Conservation (phyloP, 2,329 filamentous ascomycete genomes). For the Zasmidium angulare region DNA sequence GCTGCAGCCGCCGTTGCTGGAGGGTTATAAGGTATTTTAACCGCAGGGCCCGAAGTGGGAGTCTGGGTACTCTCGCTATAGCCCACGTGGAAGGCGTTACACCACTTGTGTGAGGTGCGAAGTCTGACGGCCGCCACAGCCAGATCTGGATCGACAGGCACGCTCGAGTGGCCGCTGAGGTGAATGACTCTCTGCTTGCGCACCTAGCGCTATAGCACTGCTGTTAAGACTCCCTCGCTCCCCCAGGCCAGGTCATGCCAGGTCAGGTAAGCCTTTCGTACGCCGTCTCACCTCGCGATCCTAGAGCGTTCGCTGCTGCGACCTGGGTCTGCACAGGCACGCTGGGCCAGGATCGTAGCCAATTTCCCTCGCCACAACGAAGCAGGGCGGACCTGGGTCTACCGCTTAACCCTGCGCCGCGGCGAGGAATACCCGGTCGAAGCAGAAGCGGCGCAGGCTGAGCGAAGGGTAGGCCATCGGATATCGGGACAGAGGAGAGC, state of each 20-base stretch:
- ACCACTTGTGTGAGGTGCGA: not conserved
- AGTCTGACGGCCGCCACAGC: constrained; percentile 9
- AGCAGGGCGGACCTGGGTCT: not conserved
- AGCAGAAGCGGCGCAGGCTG: not conserved
- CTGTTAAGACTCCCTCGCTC: constrained; percentile 1
- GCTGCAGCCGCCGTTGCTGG: constrained; percentile 9
- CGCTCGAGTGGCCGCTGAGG: constrained; percentile 14
- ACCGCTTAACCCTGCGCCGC: constrained; percentile 1
- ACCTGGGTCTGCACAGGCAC: constrained; percentile 1
- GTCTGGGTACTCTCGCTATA: constrained; percentile 8
- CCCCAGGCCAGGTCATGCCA: not conserved
- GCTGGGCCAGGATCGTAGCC: constrained; percentile 6
- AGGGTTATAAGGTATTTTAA: constrained; percentile 8
- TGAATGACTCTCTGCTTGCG: constrained; percentile 9
- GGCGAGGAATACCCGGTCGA: constrained; percentile 9
- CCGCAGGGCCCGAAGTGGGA: constrained; percentile 15
- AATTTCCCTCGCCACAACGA: not conserved
- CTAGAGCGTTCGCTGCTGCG: constrained; percentile 1
- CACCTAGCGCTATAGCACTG: constrained; percentile 16
- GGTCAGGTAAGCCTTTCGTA: no score
- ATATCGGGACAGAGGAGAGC: not conserved
- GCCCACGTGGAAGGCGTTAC: constrained; percentile 20
- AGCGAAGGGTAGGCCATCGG: not conserved
- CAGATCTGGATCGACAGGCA: constrained; percentile 19
- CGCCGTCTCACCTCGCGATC: not conserved